These are phyloP conservation scores for Delphinella strobiligena DNA, from an alignment of 2,329 filamentous ascomycete genomes.

Conservation along the genomic window DNA sequence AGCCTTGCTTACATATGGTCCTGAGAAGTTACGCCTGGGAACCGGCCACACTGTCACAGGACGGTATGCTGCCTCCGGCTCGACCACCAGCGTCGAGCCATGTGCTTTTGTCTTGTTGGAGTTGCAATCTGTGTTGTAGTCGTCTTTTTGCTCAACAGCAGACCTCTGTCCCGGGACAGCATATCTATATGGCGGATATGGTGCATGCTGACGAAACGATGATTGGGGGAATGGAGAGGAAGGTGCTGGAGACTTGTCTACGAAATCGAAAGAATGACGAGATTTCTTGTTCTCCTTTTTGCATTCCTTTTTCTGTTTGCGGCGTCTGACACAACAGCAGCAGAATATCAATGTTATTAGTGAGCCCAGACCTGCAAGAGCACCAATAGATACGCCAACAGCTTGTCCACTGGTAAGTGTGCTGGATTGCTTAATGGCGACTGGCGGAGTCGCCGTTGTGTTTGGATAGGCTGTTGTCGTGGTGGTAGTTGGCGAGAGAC, in stretches of 20 bases:
- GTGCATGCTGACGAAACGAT: neutral
- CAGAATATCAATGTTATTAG: slow-evolving; percentile 13
- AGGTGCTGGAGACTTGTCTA: slow-evolving; percentile 18
- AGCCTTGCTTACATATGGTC: too few species aligned
- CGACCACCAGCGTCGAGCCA: too few species aligned
- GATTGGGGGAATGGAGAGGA: slow-evolving; percentile 11
- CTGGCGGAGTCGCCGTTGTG: neutral
- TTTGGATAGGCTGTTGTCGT: neutral
- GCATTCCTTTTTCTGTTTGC: slow-evolving; percentile 5
- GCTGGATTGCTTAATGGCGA: slow-evolving; percentile 1
- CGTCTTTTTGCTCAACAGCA: too few species aligned
- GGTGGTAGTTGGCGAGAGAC: neutral
- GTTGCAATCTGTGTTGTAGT: too few species aligned
- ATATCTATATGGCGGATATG: too few species aligned
- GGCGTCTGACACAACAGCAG: slow-evolving; percentile 7
- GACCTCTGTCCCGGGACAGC: too few species aligned
- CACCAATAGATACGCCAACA: slow-evolving; percentile 20
- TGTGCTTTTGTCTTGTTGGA: too few species aligned
- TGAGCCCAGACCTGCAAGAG: slow-evolving; percentile 16
- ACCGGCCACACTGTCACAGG: neutral
- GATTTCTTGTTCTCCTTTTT: slow-evolving; percentile 7
- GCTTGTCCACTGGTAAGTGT: slow-evolving; percentile 19
- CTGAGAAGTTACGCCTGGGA: too few species aligned
- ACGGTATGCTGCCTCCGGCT: neutral
- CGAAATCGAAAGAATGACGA: slow-evolving; percentile 21